phyloP scores from a whole-genome alignment of 176 grass and related monocot genomes.

The Hsuehochloa calcarea region DNA sequence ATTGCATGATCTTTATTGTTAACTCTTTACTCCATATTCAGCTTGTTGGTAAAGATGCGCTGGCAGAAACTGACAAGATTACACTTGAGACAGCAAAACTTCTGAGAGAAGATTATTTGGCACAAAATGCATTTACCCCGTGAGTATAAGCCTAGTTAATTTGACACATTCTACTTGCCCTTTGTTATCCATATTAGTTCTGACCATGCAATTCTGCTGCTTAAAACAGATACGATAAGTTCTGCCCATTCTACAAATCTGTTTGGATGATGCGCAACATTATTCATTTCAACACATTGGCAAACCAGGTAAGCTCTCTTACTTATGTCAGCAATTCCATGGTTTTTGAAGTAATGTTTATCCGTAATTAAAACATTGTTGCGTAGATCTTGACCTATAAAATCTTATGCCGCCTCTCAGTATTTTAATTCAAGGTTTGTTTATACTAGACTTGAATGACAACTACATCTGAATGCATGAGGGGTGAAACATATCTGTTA shows the following conservation, averaged over 20 bases:
- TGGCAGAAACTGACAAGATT: conserved; percentile 88
- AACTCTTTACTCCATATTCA: conserved; percentile 22
- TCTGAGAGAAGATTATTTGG: conserved; percentile 85
- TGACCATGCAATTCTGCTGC: not conserved
- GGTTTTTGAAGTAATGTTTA: not conserved
- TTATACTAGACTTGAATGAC: not conserved
- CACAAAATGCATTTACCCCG: conserved; percentile 93
- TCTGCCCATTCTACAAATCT: conserved; percentile 93
- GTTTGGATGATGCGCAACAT: conserved; percentile 99
- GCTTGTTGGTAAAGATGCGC: conserved; percentile 92
- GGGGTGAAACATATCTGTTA: not conserved
- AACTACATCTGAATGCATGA: not conserved
- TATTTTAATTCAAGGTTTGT: not conserved
- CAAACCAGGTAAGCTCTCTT: conserved; percentile 59
- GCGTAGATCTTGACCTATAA: not conserved
- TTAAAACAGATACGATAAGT: conserved; percentile 78
- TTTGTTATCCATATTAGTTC: not conserved
- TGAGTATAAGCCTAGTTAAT: conserved; percentile 32
- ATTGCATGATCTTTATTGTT: not conserved
- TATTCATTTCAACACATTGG: conserved; percentile 81
- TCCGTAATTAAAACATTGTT: not conserved
- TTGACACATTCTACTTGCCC: not conserved
- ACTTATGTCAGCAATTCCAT: not conserved
- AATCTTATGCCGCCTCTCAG: not conserved
- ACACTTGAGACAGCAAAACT: conserved; percentile 82